Evolutionary conservation across 352 stramenopile genomes (phyloP).

Genomic region (Phytophthora pseudosyringae): DNA sequence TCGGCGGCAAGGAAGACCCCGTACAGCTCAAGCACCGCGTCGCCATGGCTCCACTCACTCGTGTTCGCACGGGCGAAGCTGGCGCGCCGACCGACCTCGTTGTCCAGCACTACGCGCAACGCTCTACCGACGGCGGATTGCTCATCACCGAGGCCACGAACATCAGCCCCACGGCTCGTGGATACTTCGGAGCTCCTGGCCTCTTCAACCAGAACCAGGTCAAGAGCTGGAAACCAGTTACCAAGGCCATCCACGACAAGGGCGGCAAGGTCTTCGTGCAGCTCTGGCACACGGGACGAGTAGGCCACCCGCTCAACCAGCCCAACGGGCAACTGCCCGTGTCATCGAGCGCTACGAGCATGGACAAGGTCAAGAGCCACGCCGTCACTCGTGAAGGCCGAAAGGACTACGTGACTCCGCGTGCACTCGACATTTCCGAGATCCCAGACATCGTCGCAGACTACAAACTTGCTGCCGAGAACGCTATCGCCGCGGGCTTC

Average conservation of each 20-base stretch:
- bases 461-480: conserved; percentile 57
- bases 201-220: conserved; percentile 56
- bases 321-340: conserved; percentile 53
- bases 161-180: conserved; percentile 47
- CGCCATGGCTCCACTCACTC: conserved; percentile 64
- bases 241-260: conserved; percentile 70
- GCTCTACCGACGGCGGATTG: conserved; percentile 54
- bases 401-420: conserved; percentile 24
- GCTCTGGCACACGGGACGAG: conserved; percentile 87
- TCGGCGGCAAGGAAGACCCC: conserved; percentile 49
- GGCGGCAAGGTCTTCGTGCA: conserved; percentile 41
- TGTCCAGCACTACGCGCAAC: conserved; percentile 59
- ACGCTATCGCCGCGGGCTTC: conserved; percentile 59
- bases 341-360: conserved; percentile 44
- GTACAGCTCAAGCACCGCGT: conserved; percentile 37
- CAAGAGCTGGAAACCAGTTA: conserved; percentile 54
- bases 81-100: conserved; percentile 39
- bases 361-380: conserved; percentile 77
- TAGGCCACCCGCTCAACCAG: conserved; percentile 67
- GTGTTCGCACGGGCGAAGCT: conserved; percentile 36
- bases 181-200: conserved; percentile 48
- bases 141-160: conserved; percentile 67
- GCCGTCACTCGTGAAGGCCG: conserved; percentile 40
- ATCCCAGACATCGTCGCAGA: conserved; percentile 33
- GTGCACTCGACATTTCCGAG: conserved; percentile 15